A percentile compares a stretch with the other conserved stretches of the same genome.
Evolutionary conservation across 2,329 filamentous ascomycete genomes (phyloP).

Genomic region (Arthrobotrys musiformis): DNA sequence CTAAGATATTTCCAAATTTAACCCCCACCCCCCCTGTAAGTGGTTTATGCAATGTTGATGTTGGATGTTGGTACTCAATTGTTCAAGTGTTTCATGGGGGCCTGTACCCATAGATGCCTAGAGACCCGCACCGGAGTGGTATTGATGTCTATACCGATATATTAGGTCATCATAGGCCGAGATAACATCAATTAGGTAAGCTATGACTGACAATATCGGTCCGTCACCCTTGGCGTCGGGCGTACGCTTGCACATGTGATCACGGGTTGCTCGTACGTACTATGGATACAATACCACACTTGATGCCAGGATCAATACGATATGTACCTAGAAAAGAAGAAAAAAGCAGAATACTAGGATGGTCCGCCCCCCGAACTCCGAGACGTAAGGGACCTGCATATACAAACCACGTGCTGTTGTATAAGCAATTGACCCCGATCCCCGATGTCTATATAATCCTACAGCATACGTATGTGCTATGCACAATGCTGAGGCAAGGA

Average conservation of each 20-base stretch:
- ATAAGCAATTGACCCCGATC: neutral
- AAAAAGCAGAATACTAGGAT: no score
- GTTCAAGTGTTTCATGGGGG: neutral
- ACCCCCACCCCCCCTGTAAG: neutral
- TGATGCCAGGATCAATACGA: no score
- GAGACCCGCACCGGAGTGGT: neutral
- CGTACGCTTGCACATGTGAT: neutral
- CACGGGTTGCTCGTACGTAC: neutral
- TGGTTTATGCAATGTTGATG: constrained; percentile 1
- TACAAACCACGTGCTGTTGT: neutral
- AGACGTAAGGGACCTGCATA: neutral
- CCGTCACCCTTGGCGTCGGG: neutral
- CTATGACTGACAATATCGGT: neutral
- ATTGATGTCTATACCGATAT: neutral
- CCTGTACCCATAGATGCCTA: constrained; percentile 5
- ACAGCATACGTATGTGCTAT: neutral
- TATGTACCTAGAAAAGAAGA: no score
- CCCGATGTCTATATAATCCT: neutral
- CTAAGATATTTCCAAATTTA: neutral
- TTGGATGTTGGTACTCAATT: neutral
- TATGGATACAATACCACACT: no score
- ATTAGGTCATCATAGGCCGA: neutral
- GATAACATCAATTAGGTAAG: constrained; percentile 8
- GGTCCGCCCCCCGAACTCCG: neutral
- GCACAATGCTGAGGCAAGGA: neutral